phyloP scores from a whole-genome alignment of 768 basidiomycete genomes.

The Melanogaster broomeanus region DNA sequence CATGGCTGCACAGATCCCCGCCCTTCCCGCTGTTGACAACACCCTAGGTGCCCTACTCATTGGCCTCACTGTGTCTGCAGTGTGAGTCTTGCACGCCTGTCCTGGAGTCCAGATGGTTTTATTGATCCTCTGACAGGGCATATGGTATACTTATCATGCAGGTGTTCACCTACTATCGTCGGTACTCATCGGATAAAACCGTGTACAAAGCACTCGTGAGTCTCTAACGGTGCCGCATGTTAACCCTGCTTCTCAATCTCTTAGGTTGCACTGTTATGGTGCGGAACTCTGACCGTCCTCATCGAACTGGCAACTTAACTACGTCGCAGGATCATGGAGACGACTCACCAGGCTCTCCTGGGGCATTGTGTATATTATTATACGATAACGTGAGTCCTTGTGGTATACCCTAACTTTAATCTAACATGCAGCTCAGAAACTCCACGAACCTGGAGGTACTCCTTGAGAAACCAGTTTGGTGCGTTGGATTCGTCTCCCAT shows the following conservation, averaged over 20 bases:
- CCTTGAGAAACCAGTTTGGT: constrained; percentile 47
- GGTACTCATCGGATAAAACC: constrained; percentile 53
- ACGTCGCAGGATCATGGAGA: constrained; percentile 44
- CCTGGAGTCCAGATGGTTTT: neutral
- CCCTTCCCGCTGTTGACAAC: constrained; percentile 33
- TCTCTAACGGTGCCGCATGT: no score
- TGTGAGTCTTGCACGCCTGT: constrained; percentile 19
- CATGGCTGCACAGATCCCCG: constrained; percentile 12
- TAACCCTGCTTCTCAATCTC: neutral
- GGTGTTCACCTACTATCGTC: constrained; percentile 53
- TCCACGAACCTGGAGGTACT: constrained; percentile 40
- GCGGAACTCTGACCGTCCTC: constrained; percentile 2
- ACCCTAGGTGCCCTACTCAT: constrained; percentile 64
- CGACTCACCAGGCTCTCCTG: constrained; percentile 51
- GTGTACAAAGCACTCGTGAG: constrained; percentile 55
- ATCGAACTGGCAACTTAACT: neutral
- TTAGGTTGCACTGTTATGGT: constrained; percentile 39
- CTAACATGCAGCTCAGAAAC: constrained; percentile 34
- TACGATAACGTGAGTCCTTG: constrained; percentile 46
- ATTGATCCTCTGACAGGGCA: constrained; percentile 36
- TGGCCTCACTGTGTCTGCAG: constrained; percentile 54
- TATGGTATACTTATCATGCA: constrained; percentile 59
- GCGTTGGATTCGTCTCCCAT: constrained; percentile 6
- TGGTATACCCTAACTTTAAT: neutral
- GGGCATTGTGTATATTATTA: constrained; percentile 57